Evolutionary conservation across 345 rosid species (phyloP).

Genomic region (Streptanthus diversifolius): DNA sequence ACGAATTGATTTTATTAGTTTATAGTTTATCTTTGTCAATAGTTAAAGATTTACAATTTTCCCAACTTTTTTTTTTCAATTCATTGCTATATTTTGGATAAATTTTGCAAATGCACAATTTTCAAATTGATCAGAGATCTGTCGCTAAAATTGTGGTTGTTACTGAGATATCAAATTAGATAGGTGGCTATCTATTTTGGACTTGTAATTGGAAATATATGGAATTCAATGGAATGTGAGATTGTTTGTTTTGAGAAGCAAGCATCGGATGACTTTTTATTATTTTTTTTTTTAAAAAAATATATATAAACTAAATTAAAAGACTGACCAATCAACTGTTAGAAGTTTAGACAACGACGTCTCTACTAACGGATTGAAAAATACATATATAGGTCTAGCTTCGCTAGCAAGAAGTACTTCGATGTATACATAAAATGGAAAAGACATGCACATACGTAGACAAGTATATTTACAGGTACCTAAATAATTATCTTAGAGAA

Average conservation of each 20-base stretch:
- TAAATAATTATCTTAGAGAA: not conserved
- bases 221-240: not conserved
- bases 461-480: not conserved
- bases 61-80: not conserved
- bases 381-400: not conserved
- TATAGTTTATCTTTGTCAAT: not conserved
- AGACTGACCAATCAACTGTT: constrained; percentile 11
- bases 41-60: not conserved
- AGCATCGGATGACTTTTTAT: constrained; percentile 21
- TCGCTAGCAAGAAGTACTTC: not conserved
- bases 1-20: not conserved
- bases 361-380: constrained; percentile 35
- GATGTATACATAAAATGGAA: not conserved
- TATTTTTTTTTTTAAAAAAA: not conserved
- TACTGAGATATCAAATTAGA: constrained; percentile 16
- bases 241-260: constrained; percentile 29
- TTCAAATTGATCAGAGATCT: not conserved
- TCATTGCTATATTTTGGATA: not conserved
- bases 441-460: constrained; percentile 23
- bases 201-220: not conserved
- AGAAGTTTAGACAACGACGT: constrained; percentile 15
- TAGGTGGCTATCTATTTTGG: constrained; percentile 6
- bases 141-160: constrained; percentile 25
- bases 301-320: too few species aligned
- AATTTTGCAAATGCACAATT: not conserved